A percentile compares a stretch with the other conserved stretches of the same genome.
These are phyloP conservation scores for Debaryomyces robertsiae DNA, from an alignment of 1,139 yeast genomes.

Conservation along the genomic window DNA sequence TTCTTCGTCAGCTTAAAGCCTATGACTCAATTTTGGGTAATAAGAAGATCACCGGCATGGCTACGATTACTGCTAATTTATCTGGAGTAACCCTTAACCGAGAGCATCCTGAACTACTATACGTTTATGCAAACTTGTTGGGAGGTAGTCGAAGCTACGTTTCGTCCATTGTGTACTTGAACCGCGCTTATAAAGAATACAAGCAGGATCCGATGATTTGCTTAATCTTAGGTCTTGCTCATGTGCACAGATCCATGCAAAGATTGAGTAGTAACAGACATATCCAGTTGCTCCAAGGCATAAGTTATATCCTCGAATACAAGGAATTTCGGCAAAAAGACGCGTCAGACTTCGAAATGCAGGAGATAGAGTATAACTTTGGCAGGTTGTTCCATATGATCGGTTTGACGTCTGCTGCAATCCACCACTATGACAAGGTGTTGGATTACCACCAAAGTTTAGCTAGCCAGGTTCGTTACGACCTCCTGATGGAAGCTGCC, in stretches of 20 bases:
- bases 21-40: conserved; percentile 67
- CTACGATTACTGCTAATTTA: conserved; percentile 56
- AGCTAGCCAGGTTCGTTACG: conserved; percentile 41
- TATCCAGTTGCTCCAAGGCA: conserved; percentile 82
- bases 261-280: conserved; percentile 85
- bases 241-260: conserved; percentile 92
- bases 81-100: conserved; percentile 44
- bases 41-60: conserved; percentile 70
- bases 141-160: conserved; percentile 83
- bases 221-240: conserved; percentile 73
- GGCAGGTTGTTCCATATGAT: conserved; percentile 85
- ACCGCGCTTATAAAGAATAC: conserved; percentile 61
- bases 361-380: conserved; percentile 80
- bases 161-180: conserved; percentile 71
- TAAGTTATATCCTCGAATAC: conserved; percentile 76
- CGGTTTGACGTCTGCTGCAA: conserved; percentile 74
- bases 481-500: conserved; percentile 76
- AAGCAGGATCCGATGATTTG: conserved; percentile 80
- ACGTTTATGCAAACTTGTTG: conserved; percentile 76
- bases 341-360: conserved; percentile 56
- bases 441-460: conserved; percentile 37
- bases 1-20: conserved; percentile 86
- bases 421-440: conserved; percentile 70
- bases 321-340: conserved; percentile 44
- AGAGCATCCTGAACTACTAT: conserved; percentile 71